phyloP scores from a whole-genome alignment of 441 rosid species.

The Erodium texanum region DNA sequence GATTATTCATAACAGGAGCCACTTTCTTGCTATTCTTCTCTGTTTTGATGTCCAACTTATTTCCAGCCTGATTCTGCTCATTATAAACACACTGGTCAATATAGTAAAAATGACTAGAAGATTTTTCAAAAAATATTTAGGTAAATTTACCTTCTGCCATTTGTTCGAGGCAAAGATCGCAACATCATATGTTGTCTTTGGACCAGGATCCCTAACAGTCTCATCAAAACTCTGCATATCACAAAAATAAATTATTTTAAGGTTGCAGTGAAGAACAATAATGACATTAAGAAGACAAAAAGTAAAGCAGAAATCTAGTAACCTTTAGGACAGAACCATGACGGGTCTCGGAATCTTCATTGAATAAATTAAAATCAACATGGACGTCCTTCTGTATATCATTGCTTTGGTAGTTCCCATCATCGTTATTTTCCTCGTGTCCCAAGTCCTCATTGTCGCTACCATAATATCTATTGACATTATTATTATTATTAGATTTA shows the following conservation, averaged over 20 bases:
- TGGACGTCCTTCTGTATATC: constrained; percentile 26
- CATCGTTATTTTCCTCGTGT: constrained; percentile 27
- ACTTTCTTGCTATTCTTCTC: constrained; percentile 27
- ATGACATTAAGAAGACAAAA: constrained; percentile 9
- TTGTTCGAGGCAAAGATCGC: constrained; percentile 60
- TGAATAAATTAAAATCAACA: constrained; percentile 25
- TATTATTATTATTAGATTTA: constrained; percentile 30
- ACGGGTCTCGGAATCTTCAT: constrained; percentile 29
- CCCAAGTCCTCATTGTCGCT: constrained; percentile 47
- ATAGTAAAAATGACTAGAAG: neutral
- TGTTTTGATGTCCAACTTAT: constrained; percentile 22
- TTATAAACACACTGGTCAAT: constrained; percentile 11
- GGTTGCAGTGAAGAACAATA: constrained; percentile 8
- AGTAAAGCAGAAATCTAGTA: constrained; percentile 12
- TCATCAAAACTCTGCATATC: constrained; percentile 45
- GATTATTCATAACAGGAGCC: constrained; percentile 23
- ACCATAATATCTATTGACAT: constrained; percentile 37
- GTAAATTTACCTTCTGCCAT: constrained; percentile 60
- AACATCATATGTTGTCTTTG: constrained; percentile 71
- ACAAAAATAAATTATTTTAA: constrained; percentile 9
- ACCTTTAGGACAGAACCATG: constrained; percentile 43
- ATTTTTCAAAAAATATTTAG: neutral
- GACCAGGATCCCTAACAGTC: constrained; percentile 35
- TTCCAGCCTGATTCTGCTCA: constrained; percentile 45
- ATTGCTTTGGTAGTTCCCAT: constrained; percentile 21